Evolutionary conservation across 2,329 filamentous ascomycete species (phyloP), one percentile per base, ranked within the genome.

Genomic region (Dactylellina parvicollis): DNA sequence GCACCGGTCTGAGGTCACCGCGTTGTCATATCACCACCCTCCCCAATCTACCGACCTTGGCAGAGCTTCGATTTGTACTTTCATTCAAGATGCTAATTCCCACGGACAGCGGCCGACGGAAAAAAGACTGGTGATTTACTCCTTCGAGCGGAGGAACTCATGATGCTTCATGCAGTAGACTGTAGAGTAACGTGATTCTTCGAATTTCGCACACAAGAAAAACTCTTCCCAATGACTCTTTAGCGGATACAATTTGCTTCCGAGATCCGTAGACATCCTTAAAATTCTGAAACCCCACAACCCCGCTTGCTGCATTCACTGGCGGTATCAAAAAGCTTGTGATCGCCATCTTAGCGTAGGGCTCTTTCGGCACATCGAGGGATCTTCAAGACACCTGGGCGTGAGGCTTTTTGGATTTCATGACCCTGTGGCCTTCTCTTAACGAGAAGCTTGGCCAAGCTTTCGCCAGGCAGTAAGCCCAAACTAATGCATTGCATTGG

Each of bases 241-340:
- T 7, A n/a, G 44, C 56, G 61, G 61, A 26, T 56, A 32, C 54
- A 57, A 55, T 47, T 46, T 66, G 40, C 40, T 71, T 71, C 66
- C 66, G 66, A 71, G 66, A 71, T 71, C 66, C 66, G 66, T 71
- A 40, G 66, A 71, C 67, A 59, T 65, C 67, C 67, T 64, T 57
- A 52, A 59, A 32, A 30, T 54, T 59, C 67, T 50, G 60, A 64
- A 38, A 52, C 44, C 52, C 50, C 50, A 56, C 66, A 46, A 3
- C 20, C 9, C 30, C 12, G 42, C 9, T 24, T 28, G 22, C 14
- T 50, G 65, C 47, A 49, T 62, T 56, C 40, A 46, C 56, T n/a
- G 34, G 61, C 44, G 8, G 24, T 3, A n/a, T 32, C n/a, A n/a
- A 36, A 38, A 62, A 71, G 66, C 57, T 64, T 71, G 66, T 71